phyloP scores from a whole-genome alignment of 306 rosid genomes.

The Parietaria judaica region DNA sequence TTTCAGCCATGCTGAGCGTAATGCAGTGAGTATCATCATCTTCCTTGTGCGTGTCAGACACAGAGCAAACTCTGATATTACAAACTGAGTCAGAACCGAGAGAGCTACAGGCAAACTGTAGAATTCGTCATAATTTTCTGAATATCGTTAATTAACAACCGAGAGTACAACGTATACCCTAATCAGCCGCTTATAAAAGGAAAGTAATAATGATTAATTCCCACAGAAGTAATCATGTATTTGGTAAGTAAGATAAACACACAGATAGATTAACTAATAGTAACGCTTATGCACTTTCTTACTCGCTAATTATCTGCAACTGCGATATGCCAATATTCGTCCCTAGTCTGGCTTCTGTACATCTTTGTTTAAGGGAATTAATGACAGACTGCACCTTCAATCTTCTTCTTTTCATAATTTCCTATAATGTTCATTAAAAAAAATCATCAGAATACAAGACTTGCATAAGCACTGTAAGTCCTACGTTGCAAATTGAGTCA shows the following conservation, averaged over 20 bases:
- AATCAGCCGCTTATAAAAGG: too few species aligned
- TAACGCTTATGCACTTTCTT: neutral
- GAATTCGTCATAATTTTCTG: too few species aligned
- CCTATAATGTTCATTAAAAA: constrained; percentile 25
- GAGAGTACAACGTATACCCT: too few species aligned
- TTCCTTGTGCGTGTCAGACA: constrained; percentile 18
- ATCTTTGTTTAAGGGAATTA: constrained; percentile 38
- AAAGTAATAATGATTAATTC: neutral
- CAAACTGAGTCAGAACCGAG: constrained; percentile 31
- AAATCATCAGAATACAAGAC: constrained; percentile 7
- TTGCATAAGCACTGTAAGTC: neutral
- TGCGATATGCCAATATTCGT: constrained; percentile 32
- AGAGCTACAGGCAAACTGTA: constrained; percentile 18
- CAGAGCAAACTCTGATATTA: constrained; percentile 55
- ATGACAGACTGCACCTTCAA: constrained; percentile 50
- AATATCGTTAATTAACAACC: too few species aligned
- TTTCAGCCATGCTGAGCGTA: constrained; percentile 40
- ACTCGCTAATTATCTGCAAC: constrained; percentile 59
- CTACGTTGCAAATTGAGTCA: constrained; percentile 14
- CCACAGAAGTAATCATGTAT: neutral
- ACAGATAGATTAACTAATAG: neutral
- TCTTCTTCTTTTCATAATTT: constrained; percentile 42
- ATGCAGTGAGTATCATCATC: constrained; percentile 45
- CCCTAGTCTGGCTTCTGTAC: constrained; percentile 26
- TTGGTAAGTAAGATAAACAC: neutral